These are phyloP conservation scores for Sistotremastrum suecicum DNA, from an alignment of 768 basidiomycete genomes.

Conservation along the genomic window DNA sequence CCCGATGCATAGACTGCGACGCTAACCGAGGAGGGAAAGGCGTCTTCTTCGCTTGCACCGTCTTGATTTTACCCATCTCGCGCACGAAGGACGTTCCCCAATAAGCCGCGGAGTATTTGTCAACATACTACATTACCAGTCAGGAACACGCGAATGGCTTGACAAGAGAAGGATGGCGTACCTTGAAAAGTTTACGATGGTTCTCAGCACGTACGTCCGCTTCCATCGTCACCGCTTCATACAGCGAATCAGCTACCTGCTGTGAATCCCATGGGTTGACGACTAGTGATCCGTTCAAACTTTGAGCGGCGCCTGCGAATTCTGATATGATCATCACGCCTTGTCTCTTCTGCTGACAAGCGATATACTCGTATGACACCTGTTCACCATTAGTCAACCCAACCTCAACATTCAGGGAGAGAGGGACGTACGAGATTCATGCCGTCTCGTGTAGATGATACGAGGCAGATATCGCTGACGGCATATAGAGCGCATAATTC, in stretches of 20 bases:
- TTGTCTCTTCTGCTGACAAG: slow-evolving; percentile 83
- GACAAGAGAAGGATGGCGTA: slow-evolving; percentile 11
- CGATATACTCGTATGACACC: slow-evolving; percentile 99
- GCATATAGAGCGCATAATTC: slow-evolving; percentile 98
- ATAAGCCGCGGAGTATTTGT: slow-evolving; percentile 85
- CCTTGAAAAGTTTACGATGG: slow-evolving; percentile 87
- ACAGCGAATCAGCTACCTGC: slow-evolving; percentile 93
- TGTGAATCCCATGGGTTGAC: slow-evolving; percentile 99
- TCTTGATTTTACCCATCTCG: slow-evolving; percentile 54
- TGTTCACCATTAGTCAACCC: slow-evolving; percentile 16
- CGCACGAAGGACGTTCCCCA: slow-evolving; percentile 86
- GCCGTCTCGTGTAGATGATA: slow-evolving; percentile 90
- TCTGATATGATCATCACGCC: slow-evolving; percentile 98
- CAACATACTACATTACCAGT: slow-evolving; percentile 44
- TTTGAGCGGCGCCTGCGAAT: slow-evolving; percentile 95
- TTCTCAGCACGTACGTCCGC: slow-evolving; percentile 75
- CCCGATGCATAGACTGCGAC: too few relatives aligned
- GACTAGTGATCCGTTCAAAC: slow-evolving; percentile 87
- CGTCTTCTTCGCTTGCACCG: too few relatives aligned
- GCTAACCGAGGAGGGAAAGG: too few relatives aligned
- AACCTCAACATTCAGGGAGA: neutral
- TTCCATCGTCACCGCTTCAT: slow-evolving; percentile 87
- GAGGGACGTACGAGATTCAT: slow-evolving; percentile 81
- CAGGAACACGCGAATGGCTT: neutral
- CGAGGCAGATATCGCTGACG: slow-evolving; percentile 89